phyloP scores from a whole-genome alignment of 306 rosid species.

The Rosa multiflora region DNA sequence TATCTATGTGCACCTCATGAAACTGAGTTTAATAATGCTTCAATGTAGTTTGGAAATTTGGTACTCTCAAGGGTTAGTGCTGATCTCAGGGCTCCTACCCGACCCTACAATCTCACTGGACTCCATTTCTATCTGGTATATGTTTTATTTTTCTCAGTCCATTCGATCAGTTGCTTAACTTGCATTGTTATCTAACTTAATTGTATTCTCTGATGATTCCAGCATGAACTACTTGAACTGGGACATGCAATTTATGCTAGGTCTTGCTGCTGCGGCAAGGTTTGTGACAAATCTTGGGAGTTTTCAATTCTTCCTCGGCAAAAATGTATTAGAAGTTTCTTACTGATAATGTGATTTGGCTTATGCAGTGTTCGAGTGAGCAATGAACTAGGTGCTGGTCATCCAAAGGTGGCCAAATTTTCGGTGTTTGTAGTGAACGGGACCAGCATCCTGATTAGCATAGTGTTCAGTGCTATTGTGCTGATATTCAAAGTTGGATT shows the following conservation, averaged over 20 bases:
- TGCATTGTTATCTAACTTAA: background rate
- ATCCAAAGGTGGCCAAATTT: constrained; percentile 66
- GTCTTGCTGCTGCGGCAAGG: constrained; percentile 78
- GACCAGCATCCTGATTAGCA: constrained; percentile 55
- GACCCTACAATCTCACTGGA: constrained; percentile 63
- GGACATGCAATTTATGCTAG: constrained; percentile 72
- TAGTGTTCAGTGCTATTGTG: constrained; percentile 42
- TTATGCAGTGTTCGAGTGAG: constrained; percentile 62
- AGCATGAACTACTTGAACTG: constrained; percentile 71
- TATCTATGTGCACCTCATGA: background rate
- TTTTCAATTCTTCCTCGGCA: background rate
- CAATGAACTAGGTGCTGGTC: constrained; percentile 73
- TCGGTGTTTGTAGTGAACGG: constrained; percentile 60
- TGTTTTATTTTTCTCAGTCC: background rate
- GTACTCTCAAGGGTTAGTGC: constrained; percentile 72
- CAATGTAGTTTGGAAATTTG: constrained; percentile 73
- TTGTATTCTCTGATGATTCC: constrained; percentile 21
- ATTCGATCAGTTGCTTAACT: background rate
- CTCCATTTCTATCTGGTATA: constrained; percentile 58
- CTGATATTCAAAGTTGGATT: constrained; percentile 43
- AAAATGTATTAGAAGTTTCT: background rate
- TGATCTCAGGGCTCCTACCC: constrained; percentile 65
- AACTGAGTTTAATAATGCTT: background rate
- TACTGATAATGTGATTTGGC: background rate
- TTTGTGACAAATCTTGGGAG: constrained; percentile 14